A percentile compares a stretch with the other conserved stretches of the same genome.
Evolutionary conservation across 352 stramenopile species (phyloP).

Genomic region (Phytopythium litorale): DNA sequence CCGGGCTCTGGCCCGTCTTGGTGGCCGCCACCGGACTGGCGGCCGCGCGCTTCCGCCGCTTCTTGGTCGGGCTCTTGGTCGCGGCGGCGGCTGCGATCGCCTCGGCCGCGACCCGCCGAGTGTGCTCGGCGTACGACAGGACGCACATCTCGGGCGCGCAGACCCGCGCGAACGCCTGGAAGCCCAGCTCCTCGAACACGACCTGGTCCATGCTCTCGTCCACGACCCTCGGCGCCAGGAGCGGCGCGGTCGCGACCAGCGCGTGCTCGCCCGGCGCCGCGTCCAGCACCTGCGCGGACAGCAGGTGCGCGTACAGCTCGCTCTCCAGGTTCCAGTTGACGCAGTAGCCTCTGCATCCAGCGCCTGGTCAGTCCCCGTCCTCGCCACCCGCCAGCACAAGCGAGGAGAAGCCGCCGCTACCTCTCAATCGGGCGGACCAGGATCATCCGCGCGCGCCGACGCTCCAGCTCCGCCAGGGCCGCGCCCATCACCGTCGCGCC

Average conservation of each 20-base stretch:
- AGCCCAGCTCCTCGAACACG: constrained; percentile 75
- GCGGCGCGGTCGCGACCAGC: constrained; percentile 53
- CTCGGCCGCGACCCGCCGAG: constrained; percentile 17
- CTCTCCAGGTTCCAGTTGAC: constrained; percentile 80
- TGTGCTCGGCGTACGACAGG: constrained; percentile 47
- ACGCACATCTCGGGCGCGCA: constrained; percentile 56
- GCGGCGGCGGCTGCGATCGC: neutral
- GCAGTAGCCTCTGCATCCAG: constrained; percentile 51
- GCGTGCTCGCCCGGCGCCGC: constrained; percentile 44
- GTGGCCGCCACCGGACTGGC: neutral
- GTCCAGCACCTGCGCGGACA: constrained; percentile 49
- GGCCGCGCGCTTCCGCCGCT: constrained; percentile 13
- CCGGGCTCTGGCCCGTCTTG: neutral
- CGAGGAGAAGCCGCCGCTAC: constrained; percentile 12
- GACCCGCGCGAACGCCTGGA: constrained; percentile 49
- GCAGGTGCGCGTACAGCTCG: constrained; percentile 51
- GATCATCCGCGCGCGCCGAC: constrained; percentile 37
- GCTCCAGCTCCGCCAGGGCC: constrained; percentile 52
- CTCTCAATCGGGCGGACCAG: constrained; percentile 42
- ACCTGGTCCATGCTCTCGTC: constrained; percentile 77
- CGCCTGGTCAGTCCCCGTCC: neutral
- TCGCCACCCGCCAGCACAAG: neutral
- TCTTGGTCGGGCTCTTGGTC: constrained; percentile 12
- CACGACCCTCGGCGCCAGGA: constrained; percentile 50
- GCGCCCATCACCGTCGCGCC: constrained; percentile 31